phyloP scores from a whole-genome alignment of 2,329 filamentous ascomycete species.

The Fusarium concolor region DNA sequence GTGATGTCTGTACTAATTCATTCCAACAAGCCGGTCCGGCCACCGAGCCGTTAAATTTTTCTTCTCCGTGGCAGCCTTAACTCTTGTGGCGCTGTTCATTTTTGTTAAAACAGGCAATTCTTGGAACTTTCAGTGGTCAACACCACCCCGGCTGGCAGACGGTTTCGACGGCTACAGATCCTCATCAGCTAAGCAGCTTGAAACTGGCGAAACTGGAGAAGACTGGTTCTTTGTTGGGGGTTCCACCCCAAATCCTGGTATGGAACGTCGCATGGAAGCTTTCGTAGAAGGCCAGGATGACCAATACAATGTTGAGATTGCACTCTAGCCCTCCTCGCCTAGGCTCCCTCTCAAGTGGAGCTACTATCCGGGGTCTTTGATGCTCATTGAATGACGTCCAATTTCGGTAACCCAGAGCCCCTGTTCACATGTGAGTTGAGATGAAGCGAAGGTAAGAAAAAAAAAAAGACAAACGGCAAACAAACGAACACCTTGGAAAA shows the following conservation, averaged over 20 bases:
- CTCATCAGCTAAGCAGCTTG: conserved; percentile 34
- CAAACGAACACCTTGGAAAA: neutral
- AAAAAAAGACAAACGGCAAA: neutral
- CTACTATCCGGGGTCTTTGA: conserved; percentile 27
- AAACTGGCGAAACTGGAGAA: conserved; percentile 4
- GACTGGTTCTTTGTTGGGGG: conserved; percentile 19
- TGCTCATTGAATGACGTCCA: conserved; percentile 44
- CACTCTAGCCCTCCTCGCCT: conserved; percentile 9
- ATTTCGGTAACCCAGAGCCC: conserved; percentile 41
- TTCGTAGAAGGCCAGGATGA: conserved; percentile 37
- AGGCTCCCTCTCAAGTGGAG: conserved; percentile 36
- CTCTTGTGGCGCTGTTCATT: conserved; percentile 22
- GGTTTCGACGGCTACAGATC: conserved; percentile 30
- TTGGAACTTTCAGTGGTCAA: neutral
- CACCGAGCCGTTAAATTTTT: conserved; percentile 31
- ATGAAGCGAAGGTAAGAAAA: conserved; percentile 11
- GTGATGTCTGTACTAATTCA: conserved; percentile 22
- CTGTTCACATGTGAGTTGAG: conserved; percentile 14
- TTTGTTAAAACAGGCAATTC: conserved; percentile 22
- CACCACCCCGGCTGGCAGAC: conserved; percentile 1
- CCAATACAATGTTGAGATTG: conserved; percentile 16
- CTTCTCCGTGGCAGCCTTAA: conserved; percentile 23
- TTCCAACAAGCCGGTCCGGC: conserved; percentile 34
- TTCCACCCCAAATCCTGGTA: conserved; percentile 36
- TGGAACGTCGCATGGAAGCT: conserved; percentile 46